Base-by-base conservation (phyloP, 2,329 filamentous ascomycete species). In the Elsinoe ampelina region DNA sequence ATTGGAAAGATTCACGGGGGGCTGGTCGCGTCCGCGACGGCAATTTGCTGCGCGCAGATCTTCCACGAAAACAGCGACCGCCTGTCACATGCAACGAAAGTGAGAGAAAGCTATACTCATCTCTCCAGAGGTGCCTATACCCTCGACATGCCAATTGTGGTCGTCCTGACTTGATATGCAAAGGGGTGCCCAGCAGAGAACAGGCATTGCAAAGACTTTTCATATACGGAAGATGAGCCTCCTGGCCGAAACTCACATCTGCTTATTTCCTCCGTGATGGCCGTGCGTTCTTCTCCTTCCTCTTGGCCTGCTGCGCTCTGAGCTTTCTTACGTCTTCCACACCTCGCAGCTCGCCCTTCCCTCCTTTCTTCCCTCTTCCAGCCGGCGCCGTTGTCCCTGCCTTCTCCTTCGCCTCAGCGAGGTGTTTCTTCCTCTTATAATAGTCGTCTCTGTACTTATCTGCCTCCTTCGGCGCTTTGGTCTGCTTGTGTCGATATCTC, bases 371-470 rank as follows among this genome's bases (percentile, higher is more conserved):
- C 89, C 57, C 86, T 86, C 63, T 77, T 80, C 32, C 85, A 84
- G 19, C 22, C 15, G 12, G 13, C 11, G 26, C 54, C 20, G 30
- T 41, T 36, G 38, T 41, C 12, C 54, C 54, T 17, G 87, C 78
- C 75, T 90, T 90, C 77, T 96, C 88, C 73, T 86, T 87, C 45
- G 92, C 91, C 68, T 90, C 90, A 13, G 84, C 83, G 15, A 93
- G 85, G 67, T 89, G 84, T 84, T 91, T 91, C 84, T 93, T 95
- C 75, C 87, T 85, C 68, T 84, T 83, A 62, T 95, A 79, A 73
- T 88, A 98, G 73, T 98, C 92, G 70, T 92, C 90, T 60, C 93
- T 81, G 72, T 81, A 92, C 74, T 87, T 92, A 76, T 98, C 93
- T 6, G 93, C 90, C 65, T 89, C 83, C 78, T 96, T 97, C 61